phyloP scores from a whole-genome alignment of 192 early-diverging fungal genomes.

The Coemansia sp. region DNA sequence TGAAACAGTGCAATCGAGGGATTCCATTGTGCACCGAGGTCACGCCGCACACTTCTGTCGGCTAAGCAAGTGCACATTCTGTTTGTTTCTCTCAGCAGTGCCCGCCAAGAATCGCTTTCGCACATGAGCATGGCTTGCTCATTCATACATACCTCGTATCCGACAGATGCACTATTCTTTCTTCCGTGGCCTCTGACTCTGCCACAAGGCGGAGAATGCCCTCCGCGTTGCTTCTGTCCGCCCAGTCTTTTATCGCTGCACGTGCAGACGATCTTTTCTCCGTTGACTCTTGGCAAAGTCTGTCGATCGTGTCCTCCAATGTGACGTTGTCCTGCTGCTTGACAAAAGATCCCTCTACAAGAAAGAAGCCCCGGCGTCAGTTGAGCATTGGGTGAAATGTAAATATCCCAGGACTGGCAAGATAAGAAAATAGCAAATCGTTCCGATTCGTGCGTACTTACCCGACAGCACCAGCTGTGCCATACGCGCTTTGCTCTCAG shows the following conservation, averaged over 20 bases:
- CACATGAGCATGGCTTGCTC: slow-evolving; percentile 1
- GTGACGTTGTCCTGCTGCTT: background rate
- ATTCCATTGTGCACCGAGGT: background rate
- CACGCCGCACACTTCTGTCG: slow-evolving; percentile 4
- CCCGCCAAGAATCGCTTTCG: background rate
- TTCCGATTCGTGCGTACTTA: slow-evolving; percentile 3
- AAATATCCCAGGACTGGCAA: no score
- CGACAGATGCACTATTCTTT: slow-evolving; percentile 24
- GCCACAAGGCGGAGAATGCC: slow-evolving; percentile 10
- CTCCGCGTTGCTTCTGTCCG: slow-evolving; percentile 9
- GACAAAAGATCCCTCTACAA: background rate
- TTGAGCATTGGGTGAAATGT: background rate
- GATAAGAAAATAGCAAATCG: no score
- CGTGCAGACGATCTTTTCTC: slow-evolving; percentile 17
- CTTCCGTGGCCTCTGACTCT: slow-evolving; percentile 24
- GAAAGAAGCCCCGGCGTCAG: background rate
- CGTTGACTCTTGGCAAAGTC: background rate
- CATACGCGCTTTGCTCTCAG: slow-evolving; percentile 4
- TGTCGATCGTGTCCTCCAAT: slow-evolving; percentile 1
- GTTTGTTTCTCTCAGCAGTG: background rate
- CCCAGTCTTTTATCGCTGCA: slow-evolving; percentile 21
- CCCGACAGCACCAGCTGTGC: background rate
- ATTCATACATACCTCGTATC: slow-evolving; percentile 28
- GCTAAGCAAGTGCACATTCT: slow-evolving; percentile 1
- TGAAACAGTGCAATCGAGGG: slow-evolving; percentile 3